A percentile compares a stretch with the other conserved stretches of the same genome.
phyloP scores from a whole-genome alignment of 2,329 filamentous ascomycete species.

The Fusarium setosum region DNA sequence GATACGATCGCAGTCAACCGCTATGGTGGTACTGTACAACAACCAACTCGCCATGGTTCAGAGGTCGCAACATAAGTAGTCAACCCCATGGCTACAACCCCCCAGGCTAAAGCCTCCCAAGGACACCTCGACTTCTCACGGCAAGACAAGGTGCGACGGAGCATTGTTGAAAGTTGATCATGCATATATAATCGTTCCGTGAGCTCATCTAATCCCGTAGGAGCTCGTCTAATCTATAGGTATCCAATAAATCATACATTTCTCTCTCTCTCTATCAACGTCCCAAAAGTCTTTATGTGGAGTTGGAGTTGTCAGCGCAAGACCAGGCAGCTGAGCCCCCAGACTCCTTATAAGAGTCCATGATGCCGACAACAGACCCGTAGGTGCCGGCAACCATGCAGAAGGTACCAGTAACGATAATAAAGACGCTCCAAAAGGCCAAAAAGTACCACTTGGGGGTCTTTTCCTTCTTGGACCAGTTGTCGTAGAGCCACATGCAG shows the following conservation, averaged over 20 bases:
- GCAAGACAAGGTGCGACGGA: too few species aligned
- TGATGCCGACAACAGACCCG: constrained; percentile 21
- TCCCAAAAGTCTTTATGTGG: not conserved
- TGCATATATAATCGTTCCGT: not conserved
- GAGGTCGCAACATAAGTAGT: too few species aligned
- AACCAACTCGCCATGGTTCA: not conserved
- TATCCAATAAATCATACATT: not conserved
- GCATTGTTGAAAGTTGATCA: not conserved
- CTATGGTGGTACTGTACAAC: not conserved
- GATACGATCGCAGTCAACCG: not conserved
- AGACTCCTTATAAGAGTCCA: not conserved
- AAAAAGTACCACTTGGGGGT: constrained; percentile 7
- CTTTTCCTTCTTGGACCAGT: constrained; percentile 6
- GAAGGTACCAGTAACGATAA: constrained; percentile 20
- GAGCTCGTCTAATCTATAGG: not conserved
- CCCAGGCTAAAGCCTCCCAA: too few species aligned
- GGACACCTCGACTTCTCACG: too few species aligned
- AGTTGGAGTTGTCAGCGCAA: constrained; percentile 24
- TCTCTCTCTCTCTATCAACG: too few species aligned
- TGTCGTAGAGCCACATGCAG: constrained; percentile 34
- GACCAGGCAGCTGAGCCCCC: constrained; percentile 9
- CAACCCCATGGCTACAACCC: too few species aligned
- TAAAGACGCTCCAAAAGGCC: constrained; percentile 17
- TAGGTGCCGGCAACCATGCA: constrained; percentile 27
- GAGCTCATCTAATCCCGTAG: not conserved